Conservation (phyloP, 352 stramenopile species). For the Globisporangium orthogonon region DNA sequence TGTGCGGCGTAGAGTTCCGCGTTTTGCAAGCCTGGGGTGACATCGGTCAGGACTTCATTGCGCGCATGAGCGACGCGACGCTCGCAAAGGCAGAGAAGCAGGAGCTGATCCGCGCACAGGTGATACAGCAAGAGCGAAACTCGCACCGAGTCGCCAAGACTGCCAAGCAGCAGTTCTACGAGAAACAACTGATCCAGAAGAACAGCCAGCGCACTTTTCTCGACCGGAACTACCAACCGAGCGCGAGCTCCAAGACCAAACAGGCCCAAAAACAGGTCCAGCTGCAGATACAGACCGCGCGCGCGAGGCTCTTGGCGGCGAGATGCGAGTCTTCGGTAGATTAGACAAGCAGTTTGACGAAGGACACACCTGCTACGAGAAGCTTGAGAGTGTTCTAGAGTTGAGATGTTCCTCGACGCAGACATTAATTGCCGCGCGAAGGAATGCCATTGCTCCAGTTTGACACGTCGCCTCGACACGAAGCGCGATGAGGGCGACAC, state of each 20-base stretch:
- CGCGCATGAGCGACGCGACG: slow-evolving; percentile 42
- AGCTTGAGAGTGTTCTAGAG: no score
- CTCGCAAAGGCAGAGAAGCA: slow-evolving; percentile 35
- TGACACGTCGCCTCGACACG: no score
- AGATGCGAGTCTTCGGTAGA: slow-evolving; percentile 7
- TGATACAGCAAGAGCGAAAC: slow-evolving; percentile 30
- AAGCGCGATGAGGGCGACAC: no score
- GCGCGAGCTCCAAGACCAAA: slow-evolving; percentile 44
- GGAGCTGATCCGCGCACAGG: slow-evolving; percentile 39
- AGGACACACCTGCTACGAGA: not conserved
- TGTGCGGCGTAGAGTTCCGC: slow-evolving; percentile 69
- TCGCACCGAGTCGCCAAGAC: slow-evolving; percentile 32
- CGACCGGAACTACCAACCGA: slow-evolving; percentile 56
- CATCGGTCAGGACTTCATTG: slow-evolving; percentile 54
- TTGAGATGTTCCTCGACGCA: not conserved
- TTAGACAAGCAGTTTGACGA: not conserved
- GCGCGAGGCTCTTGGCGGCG: slow-evolving; percentile 9
- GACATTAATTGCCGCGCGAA: no score
- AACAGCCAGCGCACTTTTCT: slow-evolving; percentile 45
- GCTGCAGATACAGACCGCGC: slow-evolving; percentile 31
- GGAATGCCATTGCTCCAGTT: no score
- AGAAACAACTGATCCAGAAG: slow-evolving; percentile 53
- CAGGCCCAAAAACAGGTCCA: slow-evolving; percentile 40
- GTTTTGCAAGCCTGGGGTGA: slow-evolving; percentile 72
- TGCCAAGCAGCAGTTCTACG: slow-evolving; percentile 58